Evolutionary conservation across 352 stramenopile genomes (phyloP), one percentile per base, ranked within the genome.

Genomic region (Peronospora destructor): DNA sequence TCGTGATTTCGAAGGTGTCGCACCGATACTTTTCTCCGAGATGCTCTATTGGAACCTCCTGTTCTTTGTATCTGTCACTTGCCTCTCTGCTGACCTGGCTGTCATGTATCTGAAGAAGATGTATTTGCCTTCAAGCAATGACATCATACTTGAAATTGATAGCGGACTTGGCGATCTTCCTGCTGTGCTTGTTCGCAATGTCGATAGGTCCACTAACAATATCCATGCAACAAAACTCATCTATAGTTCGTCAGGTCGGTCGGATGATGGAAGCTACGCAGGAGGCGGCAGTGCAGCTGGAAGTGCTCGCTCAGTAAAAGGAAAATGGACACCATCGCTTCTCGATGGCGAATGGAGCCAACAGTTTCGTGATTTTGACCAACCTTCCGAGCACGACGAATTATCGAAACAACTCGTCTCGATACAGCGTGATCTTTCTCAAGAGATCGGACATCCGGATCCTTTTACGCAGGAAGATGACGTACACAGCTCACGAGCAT

Each of bases 91-190:
- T 3, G 78, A 93, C 44, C 42, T 87, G 26, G 70, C 74, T 5
- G 59, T 85, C 36, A 73, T 83, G 57, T 93, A 91, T 49, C 26
- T 93, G 26, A 77, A 73, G 43, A 75, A 87, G 49, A 93, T 91
- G 80, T 91, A 91, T 25, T 53, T 93, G 38, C 80, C 83, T 3
- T 84, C 79, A 1, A 88, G 81, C 46, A 81, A 83, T 47, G 78
- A 87, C 25, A 93, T 93, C 33, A 91, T 93, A 26, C 59, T 84
- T 26, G 82, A 93, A 32, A 93, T 93, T 45, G 82, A 93, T 34
- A 85, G 71, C 13, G 74, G 79, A 0, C 32, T 93, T 0, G 73
- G 71, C 0, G 68, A 85, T 23, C 23, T 64, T 12, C 56, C 56
- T 8, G 25, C 33, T 2, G 14, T 45, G 43, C 51, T 51, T 8